phyloP scores from a whole-genome alignment of 1,284 basidiomycete genomes.

The Coniferiporia sulphurascens region DNA sequence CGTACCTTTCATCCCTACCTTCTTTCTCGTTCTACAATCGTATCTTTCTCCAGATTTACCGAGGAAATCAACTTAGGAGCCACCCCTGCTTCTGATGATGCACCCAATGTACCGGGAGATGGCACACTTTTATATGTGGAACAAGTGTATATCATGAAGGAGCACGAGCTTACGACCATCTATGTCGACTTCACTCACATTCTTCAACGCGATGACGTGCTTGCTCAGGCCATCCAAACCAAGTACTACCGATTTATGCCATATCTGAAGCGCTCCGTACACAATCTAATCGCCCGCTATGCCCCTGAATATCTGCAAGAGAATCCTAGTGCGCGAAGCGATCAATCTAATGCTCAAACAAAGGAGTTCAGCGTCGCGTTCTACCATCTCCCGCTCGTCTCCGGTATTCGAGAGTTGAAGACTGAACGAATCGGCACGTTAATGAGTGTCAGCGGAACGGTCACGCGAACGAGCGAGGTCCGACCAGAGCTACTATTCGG shows the following conservation, averaged over 20 bases:
- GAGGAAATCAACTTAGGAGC: constrained; percentile 70
- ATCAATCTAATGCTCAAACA: constrained; percentile 82
- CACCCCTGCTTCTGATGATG: constrained; percentile 70
- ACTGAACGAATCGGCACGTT: constrained; percentile 92
- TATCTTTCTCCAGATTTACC: constrained; percentile 61
- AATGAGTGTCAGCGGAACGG: constrained; percentile 93
- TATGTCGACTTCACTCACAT: constrained; percentile 96
- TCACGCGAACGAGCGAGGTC: constrained; percentile 97
- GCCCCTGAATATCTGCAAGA: constrained; percentile 93
- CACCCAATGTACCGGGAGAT: constrained; percentile 48
- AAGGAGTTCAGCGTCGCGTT: constrained; percentile 96
- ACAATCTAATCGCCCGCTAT: constrained; percentile 84
- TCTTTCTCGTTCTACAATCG: background rate
- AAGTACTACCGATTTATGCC: constrained; percentile 98
- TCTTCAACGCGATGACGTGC: constrained; percentile 83
- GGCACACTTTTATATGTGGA: constrained; percentile 80
- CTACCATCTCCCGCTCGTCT: constrained; percentile 91
- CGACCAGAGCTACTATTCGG: constrained; percentile 92
- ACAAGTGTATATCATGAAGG: constrained; percentile 90
- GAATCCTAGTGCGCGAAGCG: constrained; percentile 74
- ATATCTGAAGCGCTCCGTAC: constrained; percentile 86
- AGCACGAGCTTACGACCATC: constrained; percentile 90
- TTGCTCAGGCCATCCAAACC: constrained; percentile 88
- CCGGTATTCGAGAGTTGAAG: constrained; percentile 91
- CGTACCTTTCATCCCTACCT: constrained; percentile 28